Percentiles rank a stretch among this genome's conserved stretches.
phyloP scores from a whole-genome alignment of 176 grass and related monocot species.

The Ensete glaucum region DNA sequence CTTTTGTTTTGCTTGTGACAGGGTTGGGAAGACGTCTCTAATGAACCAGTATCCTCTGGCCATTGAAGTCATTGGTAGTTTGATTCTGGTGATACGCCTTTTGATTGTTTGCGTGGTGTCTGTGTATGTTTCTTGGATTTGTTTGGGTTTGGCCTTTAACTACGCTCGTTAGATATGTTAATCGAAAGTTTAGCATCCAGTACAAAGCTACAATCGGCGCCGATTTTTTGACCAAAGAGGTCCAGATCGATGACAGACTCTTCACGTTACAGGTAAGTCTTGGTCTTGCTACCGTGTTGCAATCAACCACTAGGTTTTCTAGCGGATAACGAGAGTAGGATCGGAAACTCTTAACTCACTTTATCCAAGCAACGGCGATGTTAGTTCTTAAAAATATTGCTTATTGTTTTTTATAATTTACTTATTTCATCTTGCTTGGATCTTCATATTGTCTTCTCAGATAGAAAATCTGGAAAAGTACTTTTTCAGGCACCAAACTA shows the following conservation, averaged over 20 bases:
- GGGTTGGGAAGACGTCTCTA: constrained; percentile 94
- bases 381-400: no score
- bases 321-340: no score
- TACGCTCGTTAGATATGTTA: constrained; percentile 63
- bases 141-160: constrained; percentile 41
- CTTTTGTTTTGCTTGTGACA: constrained; percentile 25
- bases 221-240: constrained; percentile 96
- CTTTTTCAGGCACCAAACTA: no score
- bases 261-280: constrained; percentile 75
- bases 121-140: constrained; percentile 3
- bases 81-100: not conserved
- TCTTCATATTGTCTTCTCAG: not conserved
- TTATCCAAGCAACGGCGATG: no score
- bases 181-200: constrained; percentile 94
- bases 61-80: not conserved
- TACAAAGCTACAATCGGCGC: constrained; percentile 97
- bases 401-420: no score
- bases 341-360: no score
- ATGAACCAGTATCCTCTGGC: constrained; percentile 97
- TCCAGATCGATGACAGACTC: constrained; percentile 79
- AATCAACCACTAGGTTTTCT: no score
- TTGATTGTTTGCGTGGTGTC: not conserved
- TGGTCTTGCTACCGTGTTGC: not conserved
- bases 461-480: no score
- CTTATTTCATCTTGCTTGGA: not conserved